A percentile compares a stretch with the other conserved stretches of the same genome.
Evolutionary conservation across 164 flowering plant genomes (phyloP).

Genomic region (Nymphaea colorata): DNA sequence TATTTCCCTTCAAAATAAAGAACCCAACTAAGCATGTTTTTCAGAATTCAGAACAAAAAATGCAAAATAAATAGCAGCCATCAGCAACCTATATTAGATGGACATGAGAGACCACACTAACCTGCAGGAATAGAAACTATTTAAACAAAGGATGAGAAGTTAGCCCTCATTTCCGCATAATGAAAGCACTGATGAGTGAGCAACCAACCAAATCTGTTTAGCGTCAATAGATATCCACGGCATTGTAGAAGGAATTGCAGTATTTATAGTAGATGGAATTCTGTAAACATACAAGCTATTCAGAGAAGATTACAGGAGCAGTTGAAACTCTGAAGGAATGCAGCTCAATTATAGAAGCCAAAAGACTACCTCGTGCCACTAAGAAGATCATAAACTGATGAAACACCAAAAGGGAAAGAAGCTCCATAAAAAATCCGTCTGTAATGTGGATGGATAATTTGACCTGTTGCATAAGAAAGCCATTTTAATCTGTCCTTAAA

Average conservation of each 20-base stretch:
- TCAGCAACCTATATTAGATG: too few species aligned
- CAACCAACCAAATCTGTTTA: conserved; percentile 59
- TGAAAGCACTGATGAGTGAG: conserved; percentile 39
- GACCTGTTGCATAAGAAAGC: conserved; percentile 27
- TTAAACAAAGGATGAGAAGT: not conserved
- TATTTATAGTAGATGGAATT: conserved; percentile 22
- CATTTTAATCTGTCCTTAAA: not conserved
- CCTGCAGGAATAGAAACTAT: not conserved
- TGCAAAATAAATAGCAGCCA: too few species aligned
- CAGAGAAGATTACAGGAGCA: not conserved
- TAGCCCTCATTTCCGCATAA: not conserved
- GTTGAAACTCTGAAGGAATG: not conserved
- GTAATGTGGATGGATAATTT: conserved; percentile 55
- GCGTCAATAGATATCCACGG: conserved; percentile 59
- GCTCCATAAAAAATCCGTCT: conserved; percentile 32
- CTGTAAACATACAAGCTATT: conserved; percentile 23
- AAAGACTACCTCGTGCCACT: conserved; percentile 59
- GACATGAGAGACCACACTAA: not conserved
- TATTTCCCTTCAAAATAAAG: too few species aligned
- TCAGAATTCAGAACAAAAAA: too few species aligned
- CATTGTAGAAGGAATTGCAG: conserved; percentile 35
- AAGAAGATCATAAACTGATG: conserved; percentile 52
- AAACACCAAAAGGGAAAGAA: conserved; percentile 25
- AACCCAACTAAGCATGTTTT: too few species aligned
- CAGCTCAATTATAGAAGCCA: not conserved